Base-by-base conservation (phyloP, 2,329 filamentous ascomycete genomes). In the Aspergillus tanneri region DNA sequence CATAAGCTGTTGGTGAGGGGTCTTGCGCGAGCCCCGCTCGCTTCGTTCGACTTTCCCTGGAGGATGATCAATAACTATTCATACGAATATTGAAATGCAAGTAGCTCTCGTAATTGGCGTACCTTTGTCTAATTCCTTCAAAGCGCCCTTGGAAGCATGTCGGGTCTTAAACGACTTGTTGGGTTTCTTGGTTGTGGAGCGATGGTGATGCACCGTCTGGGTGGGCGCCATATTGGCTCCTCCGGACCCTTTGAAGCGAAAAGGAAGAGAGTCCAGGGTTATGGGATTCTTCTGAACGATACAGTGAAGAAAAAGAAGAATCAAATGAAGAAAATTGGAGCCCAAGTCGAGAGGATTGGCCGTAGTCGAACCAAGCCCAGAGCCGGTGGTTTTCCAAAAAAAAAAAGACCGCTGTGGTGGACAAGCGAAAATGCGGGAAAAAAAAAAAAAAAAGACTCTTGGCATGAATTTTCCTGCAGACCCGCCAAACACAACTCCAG, bases 1-100 rank as follows among this genome's bases (percentile, higher is more conserved):
- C 88, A 96, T 92, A 73, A 96, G 83, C 74, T 96, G 90, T 69
- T 99, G 93, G 69, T 96, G 90, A 46, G 89, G 89, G 12, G 92
- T 96, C 71, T 89, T 95, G 64, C 92, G 84, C 61, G 78, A 77
- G 52, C 86, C 85, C 61, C 80, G 83, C 65, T 95, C 88, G 62
- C 82, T 75, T 46, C 78, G 66, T 60, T 84, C 85, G 41, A 92
- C 80, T 71, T 93, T 93, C 66, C 91, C 89, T 93, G 53, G 28
- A 49, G 37, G 19, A 8, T 18, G 49, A 35, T 48, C 27, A 48
- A 35, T 59, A 34, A 57, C 19, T 18, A 9, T 16, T 34, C 14
- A 10, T n/a, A n/a, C n/a, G 8, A 3, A 12, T 10, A 8, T 11
- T 34, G 30, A 10, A 18, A 27, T 11, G 8, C 28, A 46, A 25